Conservation (phyloP, 2,329 filamentous ascomycete genomes). For the Daldinia sp. region DNA sequence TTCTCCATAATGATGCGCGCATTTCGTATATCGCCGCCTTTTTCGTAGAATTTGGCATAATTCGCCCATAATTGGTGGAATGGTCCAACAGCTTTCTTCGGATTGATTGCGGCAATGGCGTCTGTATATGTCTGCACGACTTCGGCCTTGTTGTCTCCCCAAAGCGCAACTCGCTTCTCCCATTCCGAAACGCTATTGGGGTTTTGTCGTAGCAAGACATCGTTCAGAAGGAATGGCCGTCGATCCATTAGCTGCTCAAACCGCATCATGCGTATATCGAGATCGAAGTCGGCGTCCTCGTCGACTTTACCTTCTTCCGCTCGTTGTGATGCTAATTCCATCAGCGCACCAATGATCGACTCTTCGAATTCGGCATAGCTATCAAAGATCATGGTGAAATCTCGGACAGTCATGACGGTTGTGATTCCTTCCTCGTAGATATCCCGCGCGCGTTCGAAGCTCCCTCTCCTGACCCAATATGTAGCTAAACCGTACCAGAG, state of each 20-base stretch:
- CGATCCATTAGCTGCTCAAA: slow-evolving; percentile 99
- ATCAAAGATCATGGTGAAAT: slow-evolving; percentile 97
- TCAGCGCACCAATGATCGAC: slow-evolving; percentile 89
- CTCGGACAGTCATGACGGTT: slow-evolving; percentile 97
- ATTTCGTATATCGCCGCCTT: slow-evolving; percentile 83
- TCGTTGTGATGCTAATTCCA: slow-evolving; percentile 85
- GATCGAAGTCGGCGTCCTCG: slow-evolving; percentile 88
- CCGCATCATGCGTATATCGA: slow-evolving; percentile 96
- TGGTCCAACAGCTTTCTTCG: slow-evolving; percentile 92
- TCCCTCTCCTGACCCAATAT: slow-evolving; percentile 94
- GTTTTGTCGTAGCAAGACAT: slow-evolving; percentile 94
- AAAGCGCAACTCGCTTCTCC: slow-evolving; percentile 95
- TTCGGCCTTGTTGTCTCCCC: slow-evolving; percentile 92
- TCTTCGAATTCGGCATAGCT: slow-evolving; percentile 98
- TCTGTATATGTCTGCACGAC: slow-evolving; percentile 95
- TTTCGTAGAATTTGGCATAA: slow-evolving; percentile 97
- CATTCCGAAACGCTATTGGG: slow-evolving; percentile 96
- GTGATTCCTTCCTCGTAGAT: slow-evolving; percentile 96
- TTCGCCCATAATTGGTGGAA: slow-evolving; percentile 97
- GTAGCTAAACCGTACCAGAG: slow-evolving; percentile 95
- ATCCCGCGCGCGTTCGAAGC: slow-evolving; percentile 92
- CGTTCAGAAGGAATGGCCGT: slow-evolving; percentile 93
- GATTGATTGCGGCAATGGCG: slow-evolving; percentile 91
- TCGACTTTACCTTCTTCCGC: slow-evolving; percentile 83
- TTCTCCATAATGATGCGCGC: slow-evolving; percentile 97